Conservation (phyloP, 1,284 basidiomycete genomes). For the Albatrellus sp. region DNA sequence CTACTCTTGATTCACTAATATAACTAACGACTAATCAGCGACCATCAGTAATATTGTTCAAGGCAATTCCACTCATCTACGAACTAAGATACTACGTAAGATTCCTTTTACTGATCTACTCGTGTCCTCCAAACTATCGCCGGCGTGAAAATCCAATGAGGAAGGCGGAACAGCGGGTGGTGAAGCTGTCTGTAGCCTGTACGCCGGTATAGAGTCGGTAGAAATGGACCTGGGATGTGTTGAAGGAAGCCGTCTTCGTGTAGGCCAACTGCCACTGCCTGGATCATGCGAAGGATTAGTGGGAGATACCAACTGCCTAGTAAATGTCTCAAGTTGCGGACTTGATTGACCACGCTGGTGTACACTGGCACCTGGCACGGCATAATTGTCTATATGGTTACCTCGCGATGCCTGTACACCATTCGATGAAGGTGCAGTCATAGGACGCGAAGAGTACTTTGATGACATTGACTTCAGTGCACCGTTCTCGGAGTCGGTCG, state of each 20-base stretch:
- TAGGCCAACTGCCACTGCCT: conserved; percentile 5
- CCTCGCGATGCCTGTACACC: neutral
- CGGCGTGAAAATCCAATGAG: conserved; percentile 3
- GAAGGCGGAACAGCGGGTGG: neutral
- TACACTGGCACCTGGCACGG: neutral
- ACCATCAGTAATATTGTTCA: neutral
- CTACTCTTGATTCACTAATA: neutral
- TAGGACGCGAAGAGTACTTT: conserved; percentile 5
- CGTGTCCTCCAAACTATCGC: conserved; percentile 7
- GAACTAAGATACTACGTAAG: conserved; percentile 17
- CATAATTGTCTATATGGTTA: neutral
- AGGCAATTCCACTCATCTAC: conserved; percentile 8
- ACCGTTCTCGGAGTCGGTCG: neutral
- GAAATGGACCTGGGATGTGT: conserved; percentile 9
- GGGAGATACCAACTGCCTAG: neutral
- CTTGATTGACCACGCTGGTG: conserved; percentile 7
- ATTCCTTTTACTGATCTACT: conserved; percentile 16
- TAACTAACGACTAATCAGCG: neutral
- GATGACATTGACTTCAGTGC: too few relatives aligned
- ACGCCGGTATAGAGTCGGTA: conserved; percentile 8
- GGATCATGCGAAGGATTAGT: neutral
- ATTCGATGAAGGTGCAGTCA: conserved; percentile 6
- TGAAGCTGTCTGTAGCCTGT: neutral
- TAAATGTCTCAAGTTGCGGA: conserved; percentile 2
- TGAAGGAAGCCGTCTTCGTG: conserved; percentile 1